These are phyloP conservation scores for Kandelia obovata DNA, from an alignment of 345 rosid species.

Conservation along the genomic window DNA sequence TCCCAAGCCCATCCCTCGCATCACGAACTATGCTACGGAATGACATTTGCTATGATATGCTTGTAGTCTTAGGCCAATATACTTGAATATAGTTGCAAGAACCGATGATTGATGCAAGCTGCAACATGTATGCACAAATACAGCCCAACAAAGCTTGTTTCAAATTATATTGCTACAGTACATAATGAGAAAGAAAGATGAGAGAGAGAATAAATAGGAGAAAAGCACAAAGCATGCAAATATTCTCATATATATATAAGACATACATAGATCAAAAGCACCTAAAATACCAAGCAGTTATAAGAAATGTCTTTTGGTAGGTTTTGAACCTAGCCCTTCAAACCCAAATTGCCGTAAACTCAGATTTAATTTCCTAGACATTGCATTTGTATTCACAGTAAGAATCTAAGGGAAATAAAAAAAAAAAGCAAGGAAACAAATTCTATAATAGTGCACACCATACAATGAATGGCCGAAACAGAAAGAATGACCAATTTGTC, in stretches of 20 bases:
- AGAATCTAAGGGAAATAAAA: not conserved
- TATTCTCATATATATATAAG: conserved; percentile 42
- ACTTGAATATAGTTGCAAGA: not conserved
- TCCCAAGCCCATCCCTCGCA: conserved; percentile 7
- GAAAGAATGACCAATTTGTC: not conserved
- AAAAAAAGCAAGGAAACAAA: not conserved
- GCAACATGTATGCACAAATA: conserved; percentile 16
- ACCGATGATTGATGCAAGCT: not conserved
- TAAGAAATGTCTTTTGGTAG: conserved; percentile 49
- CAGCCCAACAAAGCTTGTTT: conserved; percentile 21
- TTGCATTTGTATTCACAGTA: not conserved
- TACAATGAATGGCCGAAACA: not conserved
- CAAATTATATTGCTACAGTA: conserved; percentile 22
- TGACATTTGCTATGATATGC: conserved; percentile 2
- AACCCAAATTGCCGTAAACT: conserved; percentile 21
- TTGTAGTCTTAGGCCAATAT: not conserved
- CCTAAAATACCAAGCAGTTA: conserved; percentile 39
- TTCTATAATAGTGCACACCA: too few relatives aligned
- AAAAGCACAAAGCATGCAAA: conserved; percentile 41
- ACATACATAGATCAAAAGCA: conserved; percentile 63
- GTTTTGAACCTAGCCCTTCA: conserved; percentile 18
- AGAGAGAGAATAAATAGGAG: conserved; percentile 21
- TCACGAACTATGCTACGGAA: conserved; percentile 13
- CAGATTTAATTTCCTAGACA: conserved; percentile 13
- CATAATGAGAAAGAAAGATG: conserved; percentile 40